phyloP scores from a whole-genome alignment of 2,329 filamentous ascomycete genomes.

The Pseudopithomyces maydicus region DNA sequence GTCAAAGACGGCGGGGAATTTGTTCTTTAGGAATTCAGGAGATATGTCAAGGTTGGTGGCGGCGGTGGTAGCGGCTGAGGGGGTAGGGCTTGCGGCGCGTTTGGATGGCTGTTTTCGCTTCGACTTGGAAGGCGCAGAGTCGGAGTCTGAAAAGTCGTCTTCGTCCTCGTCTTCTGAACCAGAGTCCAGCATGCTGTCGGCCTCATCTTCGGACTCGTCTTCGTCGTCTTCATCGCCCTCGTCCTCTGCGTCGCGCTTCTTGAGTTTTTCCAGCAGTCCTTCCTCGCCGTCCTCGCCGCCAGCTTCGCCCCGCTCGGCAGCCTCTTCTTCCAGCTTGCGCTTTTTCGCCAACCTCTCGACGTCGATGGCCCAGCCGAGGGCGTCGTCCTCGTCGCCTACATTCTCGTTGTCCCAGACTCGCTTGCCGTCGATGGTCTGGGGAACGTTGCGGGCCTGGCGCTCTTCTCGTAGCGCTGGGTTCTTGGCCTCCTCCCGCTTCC shows the following conservation, averaged over 20 bases:
- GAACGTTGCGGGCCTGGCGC: conserved; percentile 77
- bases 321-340: conserved; percentile 48
- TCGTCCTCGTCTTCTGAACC: conserved; percentile 55
- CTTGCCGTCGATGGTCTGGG: conserved; percentile 51
- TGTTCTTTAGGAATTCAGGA: conserved; percentile 63
- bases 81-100: conserved; percentile 60
- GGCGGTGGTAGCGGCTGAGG: conserved; percentile 63
- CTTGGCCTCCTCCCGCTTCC: conserved; percentile 84
- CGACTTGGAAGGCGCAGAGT: conserved; percentile 48
- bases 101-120: conserved; percentile 46
- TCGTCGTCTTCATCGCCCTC: conserved; percentile 23
- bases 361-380: conserved; percentile 51
- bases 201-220: conserved; percentile 26
- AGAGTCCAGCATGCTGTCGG: conserved; percentile 75
- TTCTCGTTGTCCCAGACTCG: conserved; percentile 82
- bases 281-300: conserved; percentile 33
- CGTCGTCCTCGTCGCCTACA: conserved; percentile 49
- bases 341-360: conserved; percentile 52
- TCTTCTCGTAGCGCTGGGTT: conserved; percentile 76
- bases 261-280: conserved; percentile 37
- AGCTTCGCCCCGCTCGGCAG: conserved; percentile 26
- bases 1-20: conserved; percentile 65
- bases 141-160: conserved; percentile 53
- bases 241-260: conserved; percentile 31
- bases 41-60: conserved; percentile 65